Base-by-base conservation (phyloP, 805 yeast species). In the Yarrowia sp. region DNA sequence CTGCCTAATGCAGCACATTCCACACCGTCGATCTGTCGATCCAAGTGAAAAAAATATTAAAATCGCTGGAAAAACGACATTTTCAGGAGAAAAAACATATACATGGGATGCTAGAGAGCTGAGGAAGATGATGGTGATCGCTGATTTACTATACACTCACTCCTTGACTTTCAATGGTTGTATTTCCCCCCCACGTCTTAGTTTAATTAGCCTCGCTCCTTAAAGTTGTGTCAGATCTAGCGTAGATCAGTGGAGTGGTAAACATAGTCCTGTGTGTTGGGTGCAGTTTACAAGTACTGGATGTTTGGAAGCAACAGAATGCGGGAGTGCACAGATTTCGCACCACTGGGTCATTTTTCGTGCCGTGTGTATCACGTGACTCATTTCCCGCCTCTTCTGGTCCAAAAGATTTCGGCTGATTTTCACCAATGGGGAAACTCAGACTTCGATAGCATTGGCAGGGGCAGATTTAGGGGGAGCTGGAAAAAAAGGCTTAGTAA, bases 401-500 rank as follows among this genome's bases (percentile, higher is more conserved):
- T 43, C 8, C 19, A 17, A 15, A n/a, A 42, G 20, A 42, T n/a
- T 8, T 17, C 55, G 55, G 55, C 9, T 38, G 33, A 38, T 10
- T 49, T 33, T 50, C 40, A 50, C 56, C 56, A 50, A 50, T 19
- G 58, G 58, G 58, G 58, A 52, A 52, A 52, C 58, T 52, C 20
- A n/a, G 43, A 36, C 43, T 3, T 14, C 3, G 43, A 52, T 52
- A 52, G 58, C 34, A 19, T 52, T 52, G 43, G 58, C 56, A 38
- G 58, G 58, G 40, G 58, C 24, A 19, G 4, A n/a, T 49, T 33
- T 13, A 34, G 42, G 56, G 33, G 56, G 8, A 34, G 30, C n/a
- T n/a, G n/a, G n/a, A n/a, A n/a, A n/a, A n/a, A 12, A 10, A 10
- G 3, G 34, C 8, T 34, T 50, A 30, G 52, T 24, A 24, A 24